Evolutionary conservation across 73 alveolate species (phyloP).

Genomic region (Stentor roeselii): DNA sequence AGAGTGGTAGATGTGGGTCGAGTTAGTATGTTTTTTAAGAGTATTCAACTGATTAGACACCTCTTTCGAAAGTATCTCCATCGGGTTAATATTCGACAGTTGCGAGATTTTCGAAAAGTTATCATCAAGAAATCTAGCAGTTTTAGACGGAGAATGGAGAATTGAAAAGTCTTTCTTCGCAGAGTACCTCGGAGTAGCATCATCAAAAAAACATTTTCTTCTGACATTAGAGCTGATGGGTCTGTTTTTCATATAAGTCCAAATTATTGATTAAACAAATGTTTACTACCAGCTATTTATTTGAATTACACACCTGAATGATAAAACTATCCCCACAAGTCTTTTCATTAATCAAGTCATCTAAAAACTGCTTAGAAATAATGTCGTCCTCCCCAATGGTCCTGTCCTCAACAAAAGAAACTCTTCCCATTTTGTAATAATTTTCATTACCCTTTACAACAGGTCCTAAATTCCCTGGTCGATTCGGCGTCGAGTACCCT

Average conservation of each 20-base stretch:
- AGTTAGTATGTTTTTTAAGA: no score
- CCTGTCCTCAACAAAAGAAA: neutral
- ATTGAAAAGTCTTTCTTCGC: neutral
- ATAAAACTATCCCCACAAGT: neutral
- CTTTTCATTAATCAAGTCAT: neutral
- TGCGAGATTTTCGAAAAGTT: neutral
- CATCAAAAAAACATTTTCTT: neutral
- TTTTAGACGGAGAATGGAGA: neutral
- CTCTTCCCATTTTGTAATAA: neutral
- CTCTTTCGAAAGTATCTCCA: neutral
- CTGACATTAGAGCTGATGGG: neutral
- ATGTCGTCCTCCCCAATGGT: neutral
- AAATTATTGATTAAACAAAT: neutral
- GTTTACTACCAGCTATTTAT: neutral
- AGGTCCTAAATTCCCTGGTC: neutral
- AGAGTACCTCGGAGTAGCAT: neutral
- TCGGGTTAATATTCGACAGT: neutral
- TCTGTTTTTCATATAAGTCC: slow-evolving; percentile 6
- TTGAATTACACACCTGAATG: neutral
- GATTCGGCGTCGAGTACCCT: neutral
- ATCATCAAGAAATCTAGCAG: neutral
- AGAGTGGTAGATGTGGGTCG: no score
- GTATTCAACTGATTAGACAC: neutral
- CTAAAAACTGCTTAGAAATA: neutral
- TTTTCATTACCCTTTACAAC: no score